Conservation (phyloP, 1,284 basidiomycete species). For the Cutaneotrichosporon spelunceum region DNA sequence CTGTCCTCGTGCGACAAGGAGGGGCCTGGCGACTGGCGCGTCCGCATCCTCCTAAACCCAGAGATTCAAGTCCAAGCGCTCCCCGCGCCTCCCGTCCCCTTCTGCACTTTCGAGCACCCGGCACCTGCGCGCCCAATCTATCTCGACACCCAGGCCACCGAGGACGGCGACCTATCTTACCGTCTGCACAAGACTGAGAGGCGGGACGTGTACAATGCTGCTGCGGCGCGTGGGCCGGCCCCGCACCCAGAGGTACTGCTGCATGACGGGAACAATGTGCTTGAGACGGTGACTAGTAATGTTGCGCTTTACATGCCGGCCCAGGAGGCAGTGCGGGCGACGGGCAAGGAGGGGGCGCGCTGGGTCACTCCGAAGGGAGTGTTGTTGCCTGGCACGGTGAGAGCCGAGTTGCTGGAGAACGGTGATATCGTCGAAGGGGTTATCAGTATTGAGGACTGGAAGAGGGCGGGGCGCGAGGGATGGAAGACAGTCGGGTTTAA, state of each 20-base stretch:
- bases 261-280: constrained; percentile 31
- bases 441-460: constrained; percentile 31
- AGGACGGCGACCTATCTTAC: constrained; percentile 8
- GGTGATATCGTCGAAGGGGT: constrained; percentile 32
- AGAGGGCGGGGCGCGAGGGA: constrained; percentile 21
- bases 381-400: constrained; percentile 39
- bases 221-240: constrained; percentile 21
- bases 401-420: constrained; percentile 31
- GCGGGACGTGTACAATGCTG: constrained; percentile 38
- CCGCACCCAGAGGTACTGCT: constrained; percentile 37
- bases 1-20: constrained; percentile 15
- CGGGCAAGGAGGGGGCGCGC: constrained; percentile 2
- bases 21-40: constrained; percentile 1
- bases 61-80: constrained; percentile 32
- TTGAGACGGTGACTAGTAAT: constrained; percentile 47
- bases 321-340: background rate
- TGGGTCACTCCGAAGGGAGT: constrained; percentile 39
- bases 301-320: constrained; percentile 33
- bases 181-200: constrained; percentile 42
- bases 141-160: constrained; percentile 26
- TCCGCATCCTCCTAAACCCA: constrained; percentile 30
- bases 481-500: constrained; percentile 44
- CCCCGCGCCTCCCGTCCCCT: constrained; percentile 32
- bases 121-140: constrained; percentile 25
- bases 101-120: constrained; percentile 15